Percentiles rank a stretch among this genome's conserved stretches.
phyloP scores from a whole-genome alignment of 2,329 filamentous ascomycete species.

The Truncatella angustata region DNA sequence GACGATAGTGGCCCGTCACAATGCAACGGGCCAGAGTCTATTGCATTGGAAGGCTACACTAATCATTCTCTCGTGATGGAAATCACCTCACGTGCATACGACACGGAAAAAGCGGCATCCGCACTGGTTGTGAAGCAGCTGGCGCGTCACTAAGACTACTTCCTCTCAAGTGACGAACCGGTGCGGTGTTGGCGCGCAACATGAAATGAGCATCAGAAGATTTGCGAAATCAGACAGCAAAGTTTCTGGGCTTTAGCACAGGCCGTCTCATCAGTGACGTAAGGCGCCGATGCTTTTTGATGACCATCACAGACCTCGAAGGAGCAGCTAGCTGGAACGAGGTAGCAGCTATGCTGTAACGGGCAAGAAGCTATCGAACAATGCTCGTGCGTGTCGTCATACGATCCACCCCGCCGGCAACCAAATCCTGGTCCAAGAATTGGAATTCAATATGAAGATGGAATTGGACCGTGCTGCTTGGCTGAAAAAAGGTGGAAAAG shows the following conservation, averaged over 20 bases:
- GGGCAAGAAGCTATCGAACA: constrained; percentile 3
- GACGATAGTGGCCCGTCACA: not conserved
- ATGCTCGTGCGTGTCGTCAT: constrained; percentile 9
- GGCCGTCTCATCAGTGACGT: not conserved
- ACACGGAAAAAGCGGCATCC: not conserved
- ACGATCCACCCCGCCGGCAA: constrained; percentile 4
- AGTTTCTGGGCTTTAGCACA: not conserved
- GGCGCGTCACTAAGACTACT: not conserved
- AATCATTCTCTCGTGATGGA: no score
- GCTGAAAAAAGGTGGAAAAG: not conserved
- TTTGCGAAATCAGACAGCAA: not conserved
- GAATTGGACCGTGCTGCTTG: not conserved
- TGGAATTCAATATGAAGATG: no score
- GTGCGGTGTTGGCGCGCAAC: not conserved
- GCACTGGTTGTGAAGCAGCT: not conserved
- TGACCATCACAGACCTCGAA: no score
- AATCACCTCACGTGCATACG: no score
- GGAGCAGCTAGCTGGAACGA: not conserved
- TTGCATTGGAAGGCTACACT: no score
- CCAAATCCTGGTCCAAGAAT: not conserved
- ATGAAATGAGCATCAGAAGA: not conserved
- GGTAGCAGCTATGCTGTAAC: not conserved
- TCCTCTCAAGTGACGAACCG: not conserved
- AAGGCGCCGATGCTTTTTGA: no score
- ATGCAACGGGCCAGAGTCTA: not conserved